Evolutionary conservation across 2,329 filamentous ascomycete genomes (phyloP).

Genomic region (Trichoderma polysporum): DNA sequence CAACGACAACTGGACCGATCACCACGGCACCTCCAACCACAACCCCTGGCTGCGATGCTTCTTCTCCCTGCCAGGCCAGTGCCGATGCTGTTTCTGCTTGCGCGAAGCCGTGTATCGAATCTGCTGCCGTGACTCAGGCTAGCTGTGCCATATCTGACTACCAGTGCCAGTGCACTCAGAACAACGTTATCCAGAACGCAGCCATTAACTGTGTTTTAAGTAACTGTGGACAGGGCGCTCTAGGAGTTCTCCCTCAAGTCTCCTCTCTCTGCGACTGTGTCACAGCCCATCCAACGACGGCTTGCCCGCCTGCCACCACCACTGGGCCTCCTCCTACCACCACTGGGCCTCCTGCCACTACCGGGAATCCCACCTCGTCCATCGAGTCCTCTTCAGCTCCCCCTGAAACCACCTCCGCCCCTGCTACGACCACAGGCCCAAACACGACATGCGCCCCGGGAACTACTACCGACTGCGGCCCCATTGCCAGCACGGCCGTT

Average conservation of each 20-base stretch:
- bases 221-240: constrained; percentile 25
- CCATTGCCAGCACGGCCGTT: constrained; percentile 29
- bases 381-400: neutral
- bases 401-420: neutral
- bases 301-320: constrained; percentile 7
- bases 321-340: neutral
- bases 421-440: constrained; percentile 21
- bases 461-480: constrained; percentile 27
- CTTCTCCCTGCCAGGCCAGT: constrained; percentile 20
- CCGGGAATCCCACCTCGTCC: neutral
- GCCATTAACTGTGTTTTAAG: constrained; percentile 27
- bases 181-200: constrained; percentile 22
- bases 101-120: constrained; percentile 24
- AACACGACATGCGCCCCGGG: constrained; percentile 21
- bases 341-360: neutral
- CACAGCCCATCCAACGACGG: constrained; percentile 22
- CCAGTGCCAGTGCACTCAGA: constrained; percentile 24
- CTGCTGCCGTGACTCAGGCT: constrained; percentile 20
- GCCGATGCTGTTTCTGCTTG: constrained; percentile 24
- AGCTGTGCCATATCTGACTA: constrained; percentile 22
- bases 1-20: neutral
- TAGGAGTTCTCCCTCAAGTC: constrained; percentile 27
- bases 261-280: constrained; percentile 29
- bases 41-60: neutral
- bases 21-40: neutral